Percentiles rank a stretch among this genome's conserved stretches.
phyloP scores from a whole-genome alignment of 805 yeast species.

The Candida quercuum region DNA sequence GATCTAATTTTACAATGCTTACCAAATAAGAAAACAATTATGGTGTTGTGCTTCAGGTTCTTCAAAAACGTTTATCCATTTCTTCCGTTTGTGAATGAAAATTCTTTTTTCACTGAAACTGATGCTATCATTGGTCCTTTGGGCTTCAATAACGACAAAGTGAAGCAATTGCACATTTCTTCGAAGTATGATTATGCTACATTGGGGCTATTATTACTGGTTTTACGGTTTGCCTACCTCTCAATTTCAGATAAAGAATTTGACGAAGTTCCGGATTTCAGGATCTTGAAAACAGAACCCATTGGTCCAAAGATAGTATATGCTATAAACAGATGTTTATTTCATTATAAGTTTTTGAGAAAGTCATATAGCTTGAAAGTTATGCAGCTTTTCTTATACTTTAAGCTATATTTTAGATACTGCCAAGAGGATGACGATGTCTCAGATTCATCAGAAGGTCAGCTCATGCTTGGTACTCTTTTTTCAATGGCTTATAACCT shows the following conservation, averaged over 20 bases:
- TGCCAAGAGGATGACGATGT: conserved; percentile 58
- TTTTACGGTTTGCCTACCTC: conserved; percentile 18
- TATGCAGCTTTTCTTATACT: conserved; percentile 46
- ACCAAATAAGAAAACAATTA: conserved; percentile 13
- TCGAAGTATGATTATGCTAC: conserved; percentile 19
- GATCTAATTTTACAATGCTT: conserved; percentile 10
- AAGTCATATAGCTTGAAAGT: conserved; percentile 40
- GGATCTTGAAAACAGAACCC: conserved; percentile 4
- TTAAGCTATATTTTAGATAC: conserved; percentile 41
- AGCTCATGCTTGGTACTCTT: conserved; percentile 40
- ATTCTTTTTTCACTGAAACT: conserved; percentile 15
- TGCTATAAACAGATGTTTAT: conserved; percentile 34
- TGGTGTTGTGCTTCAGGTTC: conserved; percentile 17
- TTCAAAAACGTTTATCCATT: conserved; percentile 22
- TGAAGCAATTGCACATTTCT: conserved; percentile 4
- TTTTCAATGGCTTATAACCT: conserved; percentile 49
- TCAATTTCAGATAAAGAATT: conserved; percentile 14
- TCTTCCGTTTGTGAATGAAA: conserved; percentile 21
- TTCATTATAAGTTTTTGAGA: conserved; percentile 43
- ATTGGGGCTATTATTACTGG: conserved; percentile 16
- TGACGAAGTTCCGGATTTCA: conserved; percentile 2
- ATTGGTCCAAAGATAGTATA: conserved; percentile 8
- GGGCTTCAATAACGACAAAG: conserved; percentile 1
- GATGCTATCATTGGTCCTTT: conserved; percentile 9
- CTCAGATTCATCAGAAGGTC: conserved; percentile 43